A percentile compares a stretch with the other conserved stretches of the same genome.
Conservation (phyloP, 352 stramenopile species). For the Nothophytophthora sp. region DNA sequence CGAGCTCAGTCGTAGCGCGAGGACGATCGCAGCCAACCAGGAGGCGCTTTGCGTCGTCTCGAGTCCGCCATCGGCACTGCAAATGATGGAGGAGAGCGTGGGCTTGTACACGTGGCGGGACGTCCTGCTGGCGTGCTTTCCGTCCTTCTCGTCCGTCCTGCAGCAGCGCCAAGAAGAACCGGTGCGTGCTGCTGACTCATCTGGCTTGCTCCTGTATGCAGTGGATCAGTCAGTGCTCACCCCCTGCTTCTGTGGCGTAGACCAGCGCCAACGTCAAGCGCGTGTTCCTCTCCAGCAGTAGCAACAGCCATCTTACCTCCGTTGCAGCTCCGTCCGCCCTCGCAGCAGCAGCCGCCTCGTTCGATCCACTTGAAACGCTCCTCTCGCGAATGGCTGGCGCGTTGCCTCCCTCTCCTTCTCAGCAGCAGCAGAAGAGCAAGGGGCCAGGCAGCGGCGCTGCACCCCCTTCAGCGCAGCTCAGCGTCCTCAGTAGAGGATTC, state of each 20-base stretch:
- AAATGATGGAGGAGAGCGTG: background rate
- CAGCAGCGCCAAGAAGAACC: conserved; percentile 20
- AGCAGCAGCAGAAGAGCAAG: background rate
- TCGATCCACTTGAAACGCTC: conserved; percentile 15
- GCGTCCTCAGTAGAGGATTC: background rate
- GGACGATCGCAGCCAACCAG: conserved; percentile 4
- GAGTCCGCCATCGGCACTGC: background rate
- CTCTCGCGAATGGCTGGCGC: conserved; percentile 18
- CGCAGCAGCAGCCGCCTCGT: background rate
- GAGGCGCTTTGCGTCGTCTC: conserved; percentile 5
- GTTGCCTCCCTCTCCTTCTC: background rate
- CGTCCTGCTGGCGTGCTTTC: conserved; percentile 38
- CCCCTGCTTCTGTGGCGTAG: conserved; percentile 4
- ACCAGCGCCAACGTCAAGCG: conserved; percentile 9
- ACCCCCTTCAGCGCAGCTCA: conserved; percentile 8
- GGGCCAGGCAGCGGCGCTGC: conserved; percentile 2
- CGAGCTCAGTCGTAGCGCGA: background rate
- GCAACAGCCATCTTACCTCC: background rate
- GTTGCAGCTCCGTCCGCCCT: background rate
- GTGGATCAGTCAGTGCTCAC: background rate
- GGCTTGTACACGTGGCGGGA: conserved; percentile 43
- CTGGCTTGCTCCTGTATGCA: background rate
- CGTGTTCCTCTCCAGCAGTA: conserved; percentile 7
- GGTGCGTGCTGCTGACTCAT: conserved; percentile 14
- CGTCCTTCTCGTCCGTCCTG: conserved; percentile 20